Evolutionary conservation across 768 basidiomycete genomes (phyloP).

Genomic region (Xerocomus brunneocitrinus): DNA sequence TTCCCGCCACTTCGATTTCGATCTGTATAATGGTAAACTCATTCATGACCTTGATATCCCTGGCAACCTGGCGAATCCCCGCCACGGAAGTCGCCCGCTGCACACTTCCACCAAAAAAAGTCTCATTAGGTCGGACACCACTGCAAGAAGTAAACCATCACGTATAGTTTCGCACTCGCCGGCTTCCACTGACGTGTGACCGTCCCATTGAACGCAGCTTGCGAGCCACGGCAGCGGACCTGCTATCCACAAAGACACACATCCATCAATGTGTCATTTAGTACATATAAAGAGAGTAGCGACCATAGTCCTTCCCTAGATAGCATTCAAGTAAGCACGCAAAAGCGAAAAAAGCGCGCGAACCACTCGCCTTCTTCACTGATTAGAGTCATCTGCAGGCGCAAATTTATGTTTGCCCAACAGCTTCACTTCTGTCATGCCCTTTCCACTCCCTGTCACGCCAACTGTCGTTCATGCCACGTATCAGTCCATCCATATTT

Average conservation of each 20-base stretch:
- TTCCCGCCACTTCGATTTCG: slow-evolving; percentile 9
- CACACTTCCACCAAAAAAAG: neutral
- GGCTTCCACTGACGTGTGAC: slow-evolving; percentile 14
- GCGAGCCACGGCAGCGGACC: slow-evolving; percentile 10
- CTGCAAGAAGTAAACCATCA: slow-evolving; percentile 6
- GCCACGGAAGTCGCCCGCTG: neutral
- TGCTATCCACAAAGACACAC: slow-evolving; percentile 19
- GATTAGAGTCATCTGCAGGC: slow-evolving; percentile 40
- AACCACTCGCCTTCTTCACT: slow-evolving; percentile 14
- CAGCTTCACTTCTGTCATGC: slow-evolving; percentile 73
- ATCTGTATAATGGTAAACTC: no score
- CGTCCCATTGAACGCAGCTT: neutral
- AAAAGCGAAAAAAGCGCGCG: neutral
- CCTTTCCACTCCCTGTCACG: slow-evolving; percentile 87
- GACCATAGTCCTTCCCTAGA: slow-evolving; percentile 15
- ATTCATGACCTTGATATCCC: no score
- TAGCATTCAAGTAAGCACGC: slow-evolving; percentile 10
- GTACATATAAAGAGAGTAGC: slow-evolving; percentile 19
- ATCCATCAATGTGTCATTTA: slow-evolving; percentile 12
- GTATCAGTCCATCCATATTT: slow-evolving; percentile 10
- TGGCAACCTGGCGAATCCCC: slow-evolving; percentile 10
- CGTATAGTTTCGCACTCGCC: slow-evolving; percentile 17
- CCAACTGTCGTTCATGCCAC: slow-evolving; percentile 51
- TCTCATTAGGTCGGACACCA: neutral
- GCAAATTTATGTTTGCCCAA: slow-evolving; percentile 76